phyloP scores from a whole-genome alignment of 176 grass and related monocot species.

The Oryza longistaminata region DNA sequence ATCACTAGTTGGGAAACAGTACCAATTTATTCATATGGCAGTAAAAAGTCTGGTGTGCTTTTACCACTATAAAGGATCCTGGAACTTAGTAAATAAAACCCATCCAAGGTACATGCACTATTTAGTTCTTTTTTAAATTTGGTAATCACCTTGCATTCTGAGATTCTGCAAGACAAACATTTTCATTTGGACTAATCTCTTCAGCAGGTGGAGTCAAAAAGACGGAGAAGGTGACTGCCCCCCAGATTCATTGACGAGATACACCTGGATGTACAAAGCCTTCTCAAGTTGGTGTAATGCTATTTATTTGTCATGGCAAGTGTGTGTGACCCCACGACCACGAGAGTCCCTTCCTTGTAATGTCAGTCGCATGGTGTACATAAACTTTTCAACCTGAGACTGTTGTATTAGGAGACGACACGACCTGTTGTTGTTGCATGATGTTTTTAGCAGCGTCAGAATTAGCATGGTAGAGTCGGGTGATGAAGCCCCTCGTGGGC shows the following conservation, averaged over 20 bases:
- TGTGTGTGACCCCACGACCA: conserved; percentile 10
- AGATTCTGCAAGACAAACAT: background rate
- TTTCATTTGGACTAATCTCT: background rate
- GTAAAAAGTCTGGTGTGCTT: background rate
- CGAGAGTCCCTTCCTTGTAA: background rate
- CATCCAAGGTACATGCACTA: background rate
- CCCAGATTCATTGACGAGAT: conserved; percentile 29
- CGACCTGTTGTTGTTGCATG: conserved; percentile 17
- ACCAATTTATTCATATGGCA: background rate
- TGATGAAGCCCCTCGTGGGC: conserved; percentile 28
- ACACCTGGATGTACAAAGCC: conserved; percentile 58
- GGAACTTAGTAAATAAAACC: no score
- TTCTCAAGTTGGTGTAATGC: conserved; percentile 46
- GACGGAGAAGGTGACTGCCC: conserved; percentile 75
- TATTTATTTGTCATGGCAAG: conserved; percentile 35
- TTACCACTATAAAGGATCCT: background rate
- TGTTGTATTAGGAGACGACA: conserved; percentile 49
- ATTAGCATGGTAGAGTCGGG: conserved; percentile 39
- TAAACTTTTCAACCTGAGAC: conserved; percentile 48
- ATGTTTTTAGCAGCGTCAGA: conserved; percentile 21
- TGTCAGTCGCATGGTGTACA: conserved; percentile 50
- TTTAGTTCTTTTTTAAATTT: background rate
- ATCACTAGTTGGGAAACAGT: background rate
- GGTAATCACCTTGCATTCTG: background rate
- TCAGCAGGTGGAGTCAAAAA: conserved; percentile 79